Conservation (phyloP, 176 grass and related monocot genomes). For the Aegilops tauschii region DNA sequence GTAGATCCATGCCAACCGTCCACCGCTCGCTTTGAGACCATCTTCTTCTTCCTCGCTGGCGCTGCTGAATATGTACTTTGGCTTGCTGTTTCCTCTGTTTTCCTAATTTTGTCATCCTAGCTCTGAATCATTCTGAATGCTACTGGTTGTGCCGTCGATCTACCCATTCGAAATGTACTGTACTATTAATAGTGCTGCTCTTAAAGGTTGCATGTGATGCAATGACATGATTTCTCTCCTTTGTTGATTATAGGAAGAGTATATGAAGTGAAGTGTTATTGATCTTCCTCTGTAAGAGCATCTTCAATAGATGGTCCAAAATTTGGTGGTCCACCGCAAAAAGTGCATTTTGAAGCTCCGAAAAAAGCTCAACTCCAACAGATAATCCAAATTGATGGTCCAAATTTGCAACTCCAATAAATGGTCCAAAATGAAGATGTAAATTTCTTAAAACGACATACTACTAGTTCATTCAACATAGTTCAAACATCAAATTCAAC, state of each 20-base stretch:
- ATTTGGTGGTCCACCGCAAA: too few species aligned
- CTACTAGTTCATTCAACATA: too few species aligned
- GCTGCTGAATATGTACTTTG: slow-evolving; percentile 5
- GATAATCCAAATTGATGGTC: too few species aligned
- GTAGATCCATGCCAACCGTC: slow-evolving; percentile 5
- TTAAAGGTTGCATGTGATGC: slow-evolving; percentile 10
- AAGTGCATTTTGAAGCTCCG: too few species aligned
- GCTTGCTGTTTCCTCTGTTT: slow-evolving; percentile 2
- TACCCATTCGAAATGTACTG: neutral
- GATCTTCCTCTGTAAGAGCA: neutral
- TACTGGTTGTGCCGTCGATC: slow-evolving; percentile 1
- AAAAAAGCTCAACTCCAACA: too few species aligned
- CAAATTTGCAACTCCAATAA: too few species aligned
- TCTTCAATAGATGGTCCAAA: too few species aligned
- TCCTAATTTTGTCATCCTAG: neutral
- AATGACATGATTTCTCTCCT: neutral
- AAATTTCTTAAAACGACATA: too few species aligned
- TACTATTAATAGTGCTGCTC: neutral
- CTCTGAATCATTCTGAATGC: neutral
- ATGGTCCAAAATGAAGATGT: too few species aligned
- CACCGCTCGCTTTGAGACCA: neutral
- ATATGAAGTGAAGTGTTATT: neutral
- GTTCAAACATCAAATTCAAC: too few species aligned
- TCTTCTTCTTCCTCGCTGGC: neutral
- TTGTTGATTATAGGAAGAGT: neutral